Conservation (phyloP, 2,329 filamentous ascomycete species). For the Trichoderma endophyticum region DNA sequence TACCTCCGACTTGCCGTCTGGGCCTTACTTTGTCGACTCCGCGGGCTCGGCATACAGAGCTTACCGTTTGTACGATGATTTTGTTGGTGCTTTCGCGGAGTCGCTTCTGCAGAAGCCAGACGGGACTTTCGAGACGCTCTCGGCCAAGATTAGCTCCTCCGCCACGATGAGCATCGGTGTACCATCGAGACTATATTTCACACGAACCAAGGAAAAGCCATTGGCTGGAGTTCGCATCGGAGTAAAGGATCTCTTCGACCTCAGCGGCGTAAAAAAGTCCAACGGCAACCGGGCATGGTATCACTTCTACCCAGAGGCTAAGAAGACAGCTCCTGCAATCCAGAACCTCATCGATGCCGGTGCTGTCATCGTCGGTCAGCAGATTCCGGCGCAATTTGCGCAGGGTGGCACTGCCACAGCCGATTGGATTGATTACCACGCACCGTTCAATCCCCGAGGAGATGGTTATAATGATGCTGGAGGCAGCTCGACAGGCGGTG, state of each 20-base stretch:
- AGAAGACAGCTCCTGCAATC: neutral
- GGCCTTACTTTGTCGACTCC: neutral
- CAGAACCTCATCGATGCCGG: neutral
- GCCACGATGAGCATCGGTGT: neutral
- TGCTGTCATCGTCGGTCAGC: neutral
- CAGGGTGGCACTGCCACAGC: neutral
- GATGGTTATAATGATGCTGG: neutral
- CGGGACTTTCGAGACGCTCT: neutral
- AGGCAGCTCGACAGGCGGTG: neutral
- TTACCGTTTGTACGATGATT: neutral
- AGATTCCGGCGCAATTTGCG: neutral
- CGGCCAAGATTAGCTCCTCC: neutral
- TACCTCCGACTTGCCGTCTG: neutral
- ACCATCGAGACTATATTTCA: neutral
- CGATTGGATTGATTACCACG: neutral
- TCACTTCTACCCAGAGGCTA: neutral
- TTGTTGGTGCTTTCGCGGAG: neutral
- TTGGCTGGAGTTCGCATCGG: neutral
- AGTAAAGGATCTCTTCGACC: neutral
- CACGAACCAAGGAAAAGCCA: neutral
- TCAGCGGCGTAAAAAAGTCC: neutral
- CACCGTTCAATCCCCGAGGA: neutral
- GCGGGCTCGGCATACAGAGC: neutral
- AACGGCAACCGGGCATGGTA: neutral
- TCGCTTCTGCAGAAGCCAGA: neutral